Base-by-base conservation (phyloP, 2,329 filamentous ascomycete species). In the Fusarium guadeloupense region DNA sequence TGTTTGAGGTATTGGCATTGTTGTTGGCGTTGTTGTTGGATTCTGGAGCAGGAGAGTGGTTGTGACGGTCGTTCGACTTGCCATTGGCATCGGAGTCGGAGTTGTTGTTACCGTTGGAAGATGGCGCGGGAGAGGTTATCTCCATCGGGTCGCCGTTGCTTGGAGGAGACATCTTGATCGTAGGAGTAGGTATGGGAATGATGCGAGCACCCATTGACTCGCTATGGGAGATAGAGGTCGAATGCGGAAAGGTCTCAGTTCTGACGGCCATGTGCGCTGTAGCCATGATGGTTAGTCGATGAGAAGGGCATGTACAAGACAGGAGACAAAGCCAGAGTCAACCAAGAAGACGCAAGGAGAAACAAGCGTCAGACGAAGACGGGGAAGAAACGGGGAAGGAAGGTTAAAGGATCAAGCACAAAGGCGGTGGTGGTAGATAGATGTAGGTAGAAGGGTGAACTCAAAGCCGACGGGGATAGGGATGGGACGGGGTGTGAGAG, bases 131-230 rank as follows among this genome's bases (percentile, higher is more conserved):
- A 31, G 82, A 83, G 30, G 83, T 83, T 62, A 86, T 80, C 59
- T 88, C 85, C 85, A 88, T 88, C 55, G 84, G 83, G 53, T 85
- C 83, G 64, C 81, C 83, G 25, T 82, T 81, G 42, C 81, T 82
- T 17, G 84, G 82, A 48, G 83, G 80, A 62, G 85, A 85, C 76
- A 83, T 85, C 72, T 84, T 82, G 71, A 85, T 83, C 55, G 79
- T 83, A 31, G 85, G 81, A 52, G 80, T 80, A 58, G 83, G 77
- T 64, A 87, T 85, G 47, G 85, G 84, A 41, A 88, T 77, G 39
- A 85, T 84, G 71, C 83, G 82, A 66, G 78, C 75, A 70, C 79
- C 78, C 75, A 81, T 80, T 72, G 76, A 76, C 56, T 83, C 75
- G 62, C 75, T 73, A 54, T 79, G 76, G 62, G 74, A 71, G 63